Percentiles rank a stretch among this genome's conserved stretches.
These are phyloP conservation scores for Colletotrichum melonis DNA, from an alignment of 2,329 filamentous ascomycete species.

Conservation along the genomic window DNA sequence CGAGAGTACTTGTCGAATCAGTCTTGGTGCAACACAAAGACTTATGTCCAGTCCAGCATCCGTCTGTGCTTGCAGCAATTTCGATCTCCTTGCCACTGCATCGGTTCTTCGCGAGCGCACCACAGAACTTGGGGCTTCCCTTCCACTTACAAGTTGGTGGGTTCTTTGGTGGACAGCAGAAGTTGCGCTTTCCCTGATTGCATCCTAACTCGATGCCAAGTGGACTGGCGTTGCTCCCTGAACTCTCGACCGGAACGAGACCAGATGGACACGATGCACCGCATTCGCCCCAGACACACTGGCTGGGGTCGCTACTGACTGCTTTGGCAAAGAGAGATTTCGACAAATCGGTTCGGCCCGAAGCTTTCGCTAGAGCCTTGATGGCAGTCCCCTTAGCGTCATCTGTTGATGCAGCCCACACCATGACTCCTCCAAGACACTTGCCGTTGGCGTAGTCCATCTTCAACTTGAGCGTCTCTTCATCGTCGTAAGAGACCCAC, in stretches of 20 bases:
- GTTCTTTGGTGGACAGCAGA: background rate
- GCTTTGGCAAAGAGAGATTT: background rate
- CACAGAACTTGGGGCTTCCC: background rate
- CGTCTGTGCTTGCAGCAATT: background rate
- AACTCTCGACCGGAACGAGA: background rate
- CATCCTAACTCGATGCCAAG: background rate
- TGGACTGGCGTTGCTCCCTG: background rate
- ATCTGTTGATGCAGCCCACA: conserved; percentile 35
- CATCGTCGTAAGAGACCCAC: conserved; percentile 48
- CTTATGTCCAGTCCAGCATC: background rate
- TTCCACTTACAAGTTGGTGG: background rate
- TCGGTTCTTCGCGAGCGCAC: background rate
- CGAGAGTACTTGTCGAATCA: background rate
- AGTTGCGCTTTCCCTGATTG: background rate
- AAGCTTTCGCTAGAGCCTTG: background rate
- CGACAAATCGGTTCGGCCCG: background rate
- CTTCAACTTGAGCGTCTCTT: conserved; percentile 21
- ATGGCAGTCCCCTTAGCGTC: background rate
- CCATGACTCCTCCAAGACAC: conserved; percentile 43
- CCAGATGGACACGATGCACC: background rate
- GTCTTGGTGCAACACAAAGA: background rate
- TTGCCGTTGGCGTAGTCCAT: conserved; percentile 38
- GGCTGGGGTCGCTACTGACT: background rate
- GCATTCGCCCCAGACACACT: background rate
- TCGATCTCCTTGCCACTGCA: background rate